Percentiles rank a stretch among this genome's conserved stretches.
These are phyloP conservation scores for Cicer chorassanicum DNA, from an alignment of 306 rosid genomes.

Conservation along the genomic window DNA sequence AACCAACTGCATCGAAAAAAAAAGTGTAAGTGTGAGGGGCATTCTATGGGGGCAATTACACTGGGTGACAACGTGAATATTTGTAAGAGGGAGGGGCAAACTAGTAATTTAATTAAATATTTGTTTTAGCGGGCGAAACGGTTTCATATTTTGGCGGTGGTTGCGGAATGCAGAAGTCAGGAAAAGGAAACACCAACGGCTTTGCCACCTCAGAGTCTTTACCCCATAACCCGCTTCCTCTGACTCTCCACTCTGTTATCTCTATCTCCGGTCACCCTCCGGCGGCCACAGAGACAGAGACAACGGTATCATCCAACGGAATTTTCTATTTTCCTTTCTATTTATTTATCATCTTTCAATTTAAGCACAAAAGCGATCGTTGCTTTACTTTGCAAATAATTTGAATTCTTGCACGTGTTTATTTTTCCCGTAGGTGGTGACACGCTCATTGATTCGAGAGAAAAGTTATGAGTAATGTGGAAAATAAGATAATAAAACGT, in stretches of 20 bases:
- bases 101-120: conserved; percentile 9
- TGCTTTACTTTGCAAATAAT: conserved; percentile 25
- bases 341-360: neutral
- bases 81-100: conserved; percentile 42
- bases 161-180: conserved; percentile 43
- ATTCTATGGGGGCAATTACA: neutral
- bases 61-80: conserved; percentile 3
- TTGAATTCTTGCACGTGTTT: neutral
- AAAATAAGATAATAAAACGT: conserved; percentile 18
- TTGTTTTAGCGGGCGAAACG: conserved; percentile 45
- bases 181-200: conserved; percentile 46
- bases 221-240: neutral
- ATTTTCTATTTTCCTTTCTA: neutral
- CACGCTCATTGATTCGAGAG: neutral
- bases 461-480: conserved; percentile 29
- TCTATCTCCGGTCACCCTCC: conserved; percentile 42
- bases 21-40: neutral
- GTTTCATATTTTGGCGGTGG: conserved; percentile 48
- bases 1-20: no score
- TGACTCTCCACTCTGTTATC: conserved; percentile 43
- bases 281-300: conserved; percentile 37
- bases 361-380: neutral
- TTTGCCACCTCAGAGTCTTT: conserved; percentile 29
- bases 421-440: conserved; percentile 21
- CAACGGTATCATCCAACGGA: conserved; percentile 37